Base-by-base conservation (phyloP, 257 asterid genomes). In the Solanum paucissectum region DNA sequence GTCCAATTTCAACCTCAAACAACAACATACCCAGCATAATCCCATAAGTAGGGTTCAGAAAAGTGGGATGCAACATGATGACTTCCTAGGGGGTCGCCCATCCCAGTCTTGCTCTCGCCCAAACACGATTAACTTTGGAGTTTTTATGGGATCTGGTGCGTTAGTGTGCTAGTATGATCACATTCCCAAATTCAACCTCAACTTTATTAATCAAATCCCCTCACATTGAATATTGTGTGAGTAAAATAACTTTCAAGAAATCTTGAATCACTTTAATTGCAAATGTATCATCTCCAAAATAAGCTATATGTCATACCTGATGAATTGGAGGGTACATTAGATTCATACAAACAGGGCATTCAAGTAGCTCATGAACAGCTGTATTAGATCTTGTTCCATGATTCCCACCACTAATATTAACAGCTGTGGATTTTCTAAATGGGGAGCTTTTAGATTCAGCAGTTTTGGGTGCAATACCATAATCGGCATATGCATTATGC, bases 291-390 rank as follows among this genome's bases (percentile, higher is more conserved):
- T 44, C 34, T 46, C 27, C 38, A 81, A 49, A 49, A n/a, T 75
- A 82, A 90, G 84, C 71, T 6, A 37, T 20, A 81, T 68, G 33
- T 1, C 34, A 33, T 49, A 94, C 98, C 94, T 95, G 98, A 90
- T 91, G 98, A 91, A 95, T 95, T 46, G 98, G 98, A 82, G 98
- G 96, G 91, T 93, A 92, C 96, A 95, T 94, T 68, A 91, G 88
- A 88, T 92, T 91, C 91, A 93, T 76, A 89, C 96, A 95, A 69
- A 94, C 88, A 52, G 98, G 98, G 88, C 98, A 95, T 84, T 93
- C 98, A 23, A 95, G 94, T 33, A 94, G 92, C 72, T 95, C 98
- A 23, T 94, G 98, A 83, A 95, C 94, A 60, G 95, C 92, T 49
- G 94, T 89, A 91, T 93, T 93, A 40, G 93, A 89, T 69, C 92